Conservation (phyloP, 2,329 filamentous ascomycete genomes). For the Xylariaceae sp. region DNA sequence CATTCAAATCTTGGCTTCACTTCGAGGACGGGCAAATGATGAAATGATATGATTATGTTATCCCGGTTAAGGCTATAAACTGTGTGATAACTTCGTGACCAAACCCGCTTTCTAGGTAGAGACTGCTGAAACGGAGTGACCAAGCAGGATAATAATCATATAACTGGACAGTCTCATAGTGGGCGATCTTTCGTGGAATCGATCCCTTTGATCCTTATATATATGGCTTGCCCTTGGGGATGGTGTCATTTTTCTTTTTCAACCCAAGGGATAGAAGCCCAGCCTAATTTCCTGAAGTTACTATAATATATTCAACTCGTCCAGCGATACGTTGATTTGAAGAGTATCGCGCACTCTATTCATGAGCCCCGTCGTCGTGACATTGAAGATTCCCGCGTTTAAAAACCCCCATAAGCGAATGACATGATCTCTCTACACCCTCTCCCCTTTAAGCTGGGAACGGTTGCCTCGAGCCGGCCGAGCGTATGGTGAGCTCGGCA, state of each 20-base stretch:
- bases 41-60: too few relatives aligned
- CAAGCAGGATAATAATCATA: too few relatives aligned
- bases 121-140: too few relatives aligned
- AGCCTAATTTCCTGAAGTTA: conserved; percentile 6
- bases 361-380: conserved; percentile 4
- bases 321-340: neutral
- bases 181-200: neutral
- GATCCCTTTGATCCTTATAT: neutral
- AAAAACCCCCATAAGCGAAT: conserved; percentile 11
- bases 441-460: neutral
- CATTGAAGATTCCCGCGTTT: neutral
- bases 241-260: too few relatives aligned
- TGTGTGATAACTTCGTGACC: too few relatives aligned
- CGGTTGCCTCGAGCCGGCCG: conserved; percentile 7
- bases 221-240: neutral
- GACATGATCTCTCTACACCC: conserved; percentile 6
- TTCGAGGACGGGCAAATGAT: too few relatives aligned
- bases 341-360: conserved; percentile 11
- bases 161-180: too few relatives aligned
- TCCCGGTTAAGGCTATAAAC: too few relatives aligned
- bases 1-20: too few relatives aligned
- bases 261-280: neutral
- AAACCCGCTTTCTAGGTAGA: too few relatives aligned
- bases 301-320: conserved; percentile 3
- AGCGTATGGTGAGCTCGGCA: conserved; percentile 1